Evolutionary conservation across 495 filamentous ascomycete genomes (phyloP), one percentile per base, ranked within the genome.

Genomic region (Sordaria brevicollis): DNA sequence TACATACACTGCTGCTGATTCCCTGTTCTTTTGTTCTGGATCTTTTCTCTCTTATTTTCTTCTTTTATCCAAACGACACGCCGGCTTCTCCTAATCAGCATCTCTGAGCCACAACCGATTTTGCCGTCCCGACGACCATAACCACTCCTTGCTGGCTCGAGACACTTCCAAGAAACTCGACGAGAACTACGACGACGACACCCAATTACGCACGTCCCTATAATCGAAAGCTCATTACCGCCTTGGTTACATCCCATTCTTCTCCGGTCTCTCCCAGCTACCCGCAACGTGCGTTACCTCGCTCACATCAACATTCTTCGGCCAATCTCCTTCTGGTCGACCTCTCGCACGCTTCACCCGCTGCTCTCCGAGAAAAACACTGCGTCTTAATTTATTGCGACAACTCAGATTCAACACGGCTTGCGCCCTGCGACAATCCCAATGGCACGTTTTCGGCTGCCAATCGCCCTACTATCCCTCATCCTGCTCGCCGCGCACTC

Each of bases 361-460:
- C 21, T 62, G 25, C 11, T 62, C 49, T 62, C 49, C 25, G 49
- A 62, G 25, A 21, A 62, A 62, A 62, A n/a, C 21, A 31, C 49
- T 62, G 13, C 49, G 49, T 62, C 25, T 31, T 25, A 31, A 31
- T 62, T n/a, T 7, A 17, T 62, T 62, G 25, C 25, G 6, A 62
- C 49, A 31, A 31, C 2, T 6, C 11, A 62, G 11, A 62, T 33
- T 62, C 13, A 36, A 62, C 49, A 62, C 25, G 25, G 31, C 49
- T 31, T 62, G 5, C 43, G 1, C 49, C 29, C 8, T 4, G 13
- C 25, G 11, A 62, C 36, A 43, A 25, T 10, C 10, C 66, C 33
- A 31, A 74, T 76, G 71, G 67, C 69, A 31, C 65, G 36, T 5
- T 17, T 72, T 65, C 62, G 41, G 29, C 25, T 69, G 15, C 66